Base-by-base conservation (phyloP, 1,284 basidiomycete genomes). In the Leucoagaricus sp. region DNA sequence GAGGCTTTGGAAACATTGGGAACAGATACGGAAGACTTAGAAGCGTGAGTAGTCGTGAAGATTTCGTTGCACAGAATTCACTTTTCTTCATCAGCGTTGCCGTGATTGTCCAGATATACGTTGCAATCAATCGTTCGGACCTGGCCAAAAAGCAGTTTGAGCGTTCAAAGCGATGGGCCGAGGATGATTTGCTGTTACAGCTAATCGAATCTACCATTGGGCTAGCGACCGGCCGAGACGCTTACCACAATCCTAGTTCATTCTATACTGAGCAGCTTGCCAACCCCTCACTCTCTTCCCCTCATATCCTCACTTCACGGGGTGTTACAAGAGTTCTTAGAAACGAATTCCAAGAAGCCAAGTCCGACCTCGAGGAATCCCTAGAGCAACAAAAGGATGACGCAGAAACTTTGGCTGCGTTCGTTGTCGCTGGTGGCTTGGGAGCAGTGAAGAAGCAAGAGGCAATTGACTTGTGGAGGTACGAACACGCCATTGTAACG, bases 181-280 rank as follows among this genome's bases (percentile, higher is more conserved):
- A 94, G 68, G 95, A 97, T 71, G 89, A 94, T 63, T 82, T 94
- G 33, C 82, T 97, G 29, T 79, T 97, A 13, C 94, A 96, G 69
- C 82, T 91, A 63, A 93, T 95, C 60, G 93, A 96, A 75, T 91
- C 94, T 8, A 87, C 86, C 60, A 89, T 97, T 58, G 88, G 89
- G 12, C 83, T 97, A 57, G 85, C 86, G 49, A 89, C 91, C 1
- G 92, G 91, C 17, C 81, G 87, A 60, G 86, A 93, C 64, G 76
- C 74, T n/a, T 93, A 89, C 75, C 78, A 80, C 50, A 84, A 91
- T 67, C 75, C 85, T 47, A 73, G 85, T 69, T 92, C 94, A 57
- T 95, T 94, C 73, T 97, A 93, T 74, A 93, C 93, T 46, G 95
- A 98, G 69, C 92, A 96, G 66, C 82, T 95, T 49, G 90, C 87